Percentiles rank a stretch among this genome's conserved stretches.
These are phyloP conservation scores for Vitellaria paradoxa DNA, from an alignment of 179 eudicot genomes.

Conservation along the genomic window DNA sequence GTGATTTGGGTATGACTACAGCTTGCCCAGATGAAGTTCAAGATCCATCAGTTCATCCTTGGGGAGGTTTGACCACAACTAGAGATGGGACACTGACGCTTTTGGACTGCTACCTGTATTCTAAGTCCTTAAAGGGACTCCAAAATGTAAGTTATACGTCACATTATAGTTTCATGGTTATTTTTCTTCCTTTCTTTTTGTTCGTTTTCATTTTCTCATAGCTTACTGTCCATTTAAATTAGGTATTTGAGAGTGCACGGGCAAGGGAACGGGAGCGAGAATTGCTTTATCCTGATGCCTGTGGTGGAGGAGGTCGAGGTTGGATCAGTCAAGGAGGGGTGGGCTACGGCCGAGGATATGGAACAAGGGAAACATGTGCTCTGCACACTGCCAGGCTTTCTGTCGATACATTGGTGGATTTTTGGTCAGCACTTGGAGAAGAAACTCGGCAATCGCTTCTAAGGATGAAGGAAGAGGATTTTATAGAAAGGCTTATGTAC, in stretches of 20 bases:
- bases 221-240: conserved; percentile 24
- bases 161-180: conserved; percentile 4
- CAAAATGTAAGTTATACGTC: conserved; percentile 56
- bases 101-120: conserved; percentile 72
- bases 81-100: conserved; percentile 86
- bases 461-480: conserved; percentile 98
- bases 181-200: conserved; percentile 12
- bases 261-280: conserved; percentile 97
- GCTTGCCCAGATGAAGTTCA: conserved; percentile 61
- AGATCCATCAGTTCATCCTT: conserved; percentile 97
- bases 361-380: conserved; percentile 95
- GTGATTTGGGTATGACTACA: conserved; percentile 26
- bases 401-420: conserved; percentile 93
- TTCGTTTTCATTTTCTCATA: not conserved
- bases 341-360: conserved; percentile 94
- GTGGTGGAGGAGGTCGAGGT: conserved; percentile 98
- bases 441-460: conserved; percentile 88
- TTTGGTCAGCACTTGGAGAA: conserved; percentile 99
- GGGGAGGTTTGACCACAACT: conserved; percentile 94
- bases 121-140: conserved; percentile 82
- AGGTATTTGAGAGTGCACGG: conserved; percentile 98
- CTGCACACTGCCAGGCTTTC: conserved; percentile 97
- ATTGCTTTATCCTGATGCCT: conserved; percentile 95
- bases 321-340: conserved; percentile 97
- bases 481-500: conserved; percentile 90